Base-by-base conservation (phyloP, 2,329 filamentous ascomycete genomes). In the Seiridium cupressi region DNA sequence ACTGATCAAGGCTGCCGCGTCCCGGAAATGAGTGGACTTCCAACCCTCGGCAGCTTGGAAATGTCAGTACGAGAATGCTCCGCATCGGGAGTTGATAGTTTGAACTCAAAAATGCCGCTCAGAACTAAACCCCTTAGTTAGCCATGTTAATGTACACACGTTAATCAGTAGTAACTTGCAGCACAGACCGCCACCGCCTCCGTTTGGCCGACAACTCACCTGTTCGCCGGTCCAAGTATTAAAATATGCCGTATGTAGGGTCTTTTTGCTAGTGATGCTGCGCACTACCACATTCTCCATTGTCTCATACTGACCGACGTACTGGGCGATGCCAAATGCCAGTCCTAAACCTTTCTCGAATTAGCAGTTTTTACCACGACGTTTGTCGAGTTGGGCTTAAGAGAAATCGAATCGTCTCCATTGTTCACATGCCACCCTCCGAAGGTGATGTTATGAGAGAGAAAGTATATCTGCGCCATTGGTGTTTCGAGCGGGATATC, bases 291-390 rank as follows among this genome's bases (percentile, higher is more conserved):
- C 73, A 59, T 79, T 77, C 65, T 83, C 76, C 10, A 87, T 75
- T 9, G 75, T 77, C 64, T 86, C 82, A 60, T 74, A 79, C 2
- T 68, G 62, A 8, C 72, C 77, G 0, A 77, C 71, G 61, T 83
- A 85, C 69, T 86, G 84, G 0, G 82, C 84, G 47, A 87, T 81
- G 35, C 84, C 84, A 13, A 88, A 76, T 2, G 84, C 82, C n/a
- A 86, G 72, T 2, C 83, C 82, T 3, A 79, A 74, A 1, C 83
- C 82, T 36, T 76, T 74, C 60, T 77, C 75, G 67, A 85, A 84
- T 3, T 72, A 74, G 54, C 72, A 77, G 67, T 86, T 76, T 32
- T 76, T 59, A 86, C 74, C 38, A 69, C 67, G 53, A 87, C 82
- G 63, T 86, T 81, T 18, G 79, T 84, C 48, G 77, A 81, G 66